Evolutionary conservation across 495 filamentous ascomycete species (phyloP), one percentile per base, ranked within the genome.

Genomic region (Neurospora sp.): DNA sequence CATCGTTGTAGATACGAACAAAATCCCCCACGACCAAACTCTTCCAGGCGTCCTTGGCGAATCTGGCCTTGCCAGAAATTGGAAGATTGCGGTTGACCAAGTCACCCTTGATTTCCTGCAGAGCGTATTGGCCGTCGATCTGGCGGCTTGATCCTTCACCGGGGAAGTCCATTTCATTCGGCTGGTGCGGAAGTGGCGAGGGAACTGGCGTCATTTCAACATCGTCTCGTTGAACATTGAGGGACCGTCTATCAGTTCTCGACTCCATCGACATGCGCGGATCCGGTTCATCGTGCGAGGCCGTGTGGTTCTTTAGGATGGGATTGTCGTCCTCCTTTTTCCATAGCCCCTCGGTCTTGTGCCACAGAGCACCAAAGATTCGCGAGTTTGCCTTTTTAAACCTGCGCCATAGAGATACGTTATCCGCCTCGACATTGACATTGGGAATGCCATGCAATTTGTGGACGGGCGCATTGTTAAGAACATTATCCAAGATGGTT

Each of bases 141-240:
- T 65, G 53, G 22, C 27, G 53, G 14, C 53, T 65, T 18, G 53
- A 65, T 65, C 53, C 53, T 35, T 80, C 80, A 40, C 78, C 78
- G 44, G 79, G 74, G 1, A 79, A 71, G 9, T 76, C 76, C 20
- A 78, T 69, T 18, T 72, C 71, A 35, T 75, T 75, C 18, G 79
- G 74, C 22, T 79, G 73, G 2, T 81, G 84, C 18, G 92, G 89
- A 0, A 89, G 82, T 4, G 94, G 94, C 9, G 94, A 97, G 14
- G 92, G 90, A 68, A 98, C 96, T 5, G 94, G 93, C 3, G 94
- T 98, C 96, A 99, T 98, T 80, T 95, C 94, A 74, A 98, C 96
- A 6, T 88, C 84, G 72, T 88, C 86, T 18, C 80, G 81, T 4
- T 80, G 5, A 88, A 88, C 68, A 83, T 76, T 73, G 88, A 86